Percentiles rank a stretch among this genome's conserved stretches.
Conservation (phyloP, 768 basidiomycete species). For the Ramaria rubella region DNA sequence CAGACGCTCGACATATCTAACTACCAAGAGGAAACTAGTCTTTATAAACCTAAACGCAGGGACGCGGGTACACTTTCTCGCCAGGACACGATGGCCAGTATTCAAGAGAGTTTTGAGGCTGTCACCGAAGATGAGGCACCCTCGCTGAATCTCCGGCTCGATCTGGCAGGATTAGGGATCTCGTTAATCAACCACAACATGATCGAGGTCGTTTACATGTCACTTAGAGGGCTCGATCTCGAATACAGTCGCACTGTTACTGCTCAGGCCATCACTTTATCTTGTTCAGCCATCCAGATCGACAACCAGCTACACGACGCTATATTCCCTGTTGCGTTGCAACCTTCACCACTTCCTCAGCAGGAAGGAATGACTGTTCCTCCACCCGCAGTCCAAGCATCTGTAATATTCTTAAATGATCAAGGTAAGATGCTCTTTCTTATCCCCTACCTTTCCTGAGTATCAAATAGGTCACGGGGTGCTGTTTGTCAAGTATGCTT, state of each 20-base stretch:
- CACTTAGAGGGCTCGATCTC: slow-evolving; percentile 69
- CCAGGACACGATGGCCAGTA: slow-evolving; percentile 65
- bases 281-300: slow-evolving; percentile 83
- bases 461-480: slow-evolving; percentile 81
- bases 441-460: neutral
- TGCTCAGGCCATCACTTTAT: slow-evolving; percentile 73
- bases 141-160: slow-evolving; percentile 58
- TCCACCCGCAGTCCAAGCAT: slow-evolving; percentile 83
- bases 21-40: slow-evolving; percentile 77
- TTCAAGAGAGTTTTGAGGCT: slow-evolving; percentile 76
- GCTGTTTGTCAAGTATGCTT: slow-evolving; percentile 95
- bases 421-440: slow-evolving; percentile 51
- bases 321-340: slow-evolving; percentile 87
- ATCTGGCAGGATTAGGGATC: slow-evolving; percentile 85
- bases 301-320: slow-evolving; percentile 99
- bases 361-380: slow-evolving; percentile 70
- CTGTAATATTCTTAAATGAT: slow-evolving; percentile 87
- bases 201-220: slow-evolving; percentile 85
- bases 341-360: slow-evolving; percentile 83
- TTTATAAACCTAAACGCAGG: slow-evolving; percentile 74
- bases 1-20: slow-evolving; percentile 84
- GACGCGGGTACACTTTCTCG: slow-evolving; percentile 45
- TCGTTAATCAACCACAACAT: slow-evolving; percentile 85
- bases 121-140: slow-evolving; percentile 67
- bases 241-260: slow-evolving; percentile 76